A percentile compares a stretch with the other conserved stretches of the same genome.
Evolutionary conservation across 148 eudicot genomes (phyloP).

Genomic region (Dysphania ambrosioides): DNA sequence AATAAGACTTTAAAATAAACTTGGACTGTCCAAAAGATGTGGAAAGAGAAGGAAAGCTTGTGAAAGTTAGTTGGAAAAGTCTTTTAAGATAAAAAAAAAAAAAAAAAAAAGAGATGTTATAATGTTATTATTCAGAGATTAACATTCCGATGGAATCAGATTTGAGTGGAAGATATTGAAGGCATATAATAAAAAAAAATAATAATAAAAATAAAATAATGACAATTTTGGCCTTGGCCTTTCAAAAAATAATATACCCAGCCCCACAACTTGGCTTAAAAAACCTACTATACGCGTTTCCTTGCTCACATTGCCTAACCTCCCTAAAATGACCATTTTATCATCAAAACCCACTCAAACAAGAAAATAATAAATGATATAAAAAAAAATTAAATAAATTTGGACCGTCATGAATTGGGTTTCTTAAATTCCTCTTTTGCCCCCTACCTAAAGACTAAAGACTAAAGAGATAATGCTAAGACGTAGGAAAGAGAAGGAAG

Average conservation of each 20-base stretch:
- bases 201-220: not conserved
- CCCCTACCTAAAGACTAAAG: too few relatives aligned
- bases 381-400: too few relatives aligned
- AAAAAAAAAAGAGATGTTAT: too few relatives aligned
- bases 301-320: conserved; percentile 6
- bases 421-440: not conserved
- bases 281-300: conserved; percentile 22
- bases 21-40: not conserved
- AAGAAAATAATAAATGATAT: too few relatives aligned
- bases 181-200: not conserved
- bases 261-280: conserved; percentile 10
- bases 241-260: too few relatives aligned
- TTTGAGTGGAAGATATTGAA: not conserved
- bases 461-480: conserved; percentile 3
- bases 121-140: not conserved
- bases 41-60: conserved; percentile 1
- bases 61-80: conserved; percentile 6
- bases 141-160: conserved; percentile 14
- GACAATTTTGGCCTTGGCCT: not conserved
- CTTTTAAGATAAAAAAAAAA: not conserved
- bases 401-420: not conserved
- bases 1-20: too few relatives aligned
- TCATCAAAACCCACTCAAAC: not conserved
- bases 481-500: not conserved
- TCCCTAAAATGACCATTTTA: too few relatives aligned